Conservation (phyloP, 768 basidiomycete species). For the Coprinellus micaceus region DNA sequence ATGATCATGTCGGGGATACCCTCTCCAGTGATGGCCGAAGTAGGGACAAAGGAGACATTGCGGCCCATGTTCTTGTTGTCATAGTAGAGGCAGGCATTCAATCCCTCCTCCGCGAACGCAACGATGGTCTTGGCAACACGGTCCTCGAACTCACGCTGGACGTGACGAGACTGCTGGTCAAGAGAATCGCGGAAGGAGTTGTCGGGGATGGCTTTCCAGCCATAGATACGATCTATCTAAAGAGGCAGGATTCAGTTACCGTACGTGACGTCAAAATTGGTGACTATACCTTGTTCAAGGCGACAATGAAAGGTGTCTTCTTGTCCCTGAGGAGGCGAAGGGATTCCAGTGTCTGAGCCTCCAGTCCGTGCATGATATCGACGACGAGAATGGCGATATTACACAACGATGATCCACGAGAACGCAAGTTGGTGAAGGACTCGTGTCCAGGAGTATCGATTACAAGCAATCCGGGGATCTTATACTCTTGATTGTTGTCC, state of each 20-base stretch:
- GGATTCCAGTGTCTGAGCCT: slow-evolving; percentile 97
- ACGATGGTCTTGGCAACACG: slow-evolving; percentile 80
- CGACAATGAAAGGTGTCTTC: slow-evolving; percentile 98
- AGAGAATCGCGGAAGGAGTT: slow-evolving; percentile 91
- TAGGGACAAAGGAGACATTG: slow-evolving; percentile 95
- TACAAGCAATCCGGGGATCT: slow-evolving; percentile 91
- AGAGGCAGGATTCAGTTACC: slow-evolving; percentile 1
- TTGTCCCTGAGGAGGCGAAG: slow-evolving; percentile 85
- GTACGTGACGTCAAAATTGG: background rate
- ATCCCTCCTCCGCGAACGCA: slow-evolving; percentile 96
- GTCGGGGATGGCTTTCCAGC: slow-evolving; percentile 89
- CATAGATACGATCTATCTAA: slow-evolving; percentile 96
- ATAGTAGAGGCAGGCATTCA: slow-evolving; percentile 94
- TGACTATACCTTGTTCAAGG: slow-evolving; percentile 80
- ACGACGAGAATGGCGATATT: slow-evolving; percentile 99
- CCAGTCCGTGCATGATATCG: slow-evolving; percentile 98
- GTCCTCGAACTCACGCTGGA: slow-evolving; percentile 90
- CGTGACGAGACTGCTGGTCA: slow-evolving; percentile 70
- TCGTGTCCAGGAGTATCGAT: slow-evolving; percentile 99
- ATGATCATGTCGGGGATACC: slow-evolving; percentile 99
- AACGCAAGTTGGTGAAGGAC: slow-evolving; percentile 95
- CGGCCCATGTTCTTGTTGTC: slow-evolving; percentile 94
- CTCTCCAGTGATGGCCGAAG: slow-evolving; percentile 96
- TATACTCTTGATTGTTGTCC: slow-evolving; percentile 86
- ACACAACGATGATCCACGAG: slow-evolving; percentile 93